Percentiles rank a stretch among this genome's conserved stretches.
These are phyloP conservation scores for Podospora australis DNA, from an alignment of 495 filamentous ascomycete species.

Conservation along the genomic window DNA sequence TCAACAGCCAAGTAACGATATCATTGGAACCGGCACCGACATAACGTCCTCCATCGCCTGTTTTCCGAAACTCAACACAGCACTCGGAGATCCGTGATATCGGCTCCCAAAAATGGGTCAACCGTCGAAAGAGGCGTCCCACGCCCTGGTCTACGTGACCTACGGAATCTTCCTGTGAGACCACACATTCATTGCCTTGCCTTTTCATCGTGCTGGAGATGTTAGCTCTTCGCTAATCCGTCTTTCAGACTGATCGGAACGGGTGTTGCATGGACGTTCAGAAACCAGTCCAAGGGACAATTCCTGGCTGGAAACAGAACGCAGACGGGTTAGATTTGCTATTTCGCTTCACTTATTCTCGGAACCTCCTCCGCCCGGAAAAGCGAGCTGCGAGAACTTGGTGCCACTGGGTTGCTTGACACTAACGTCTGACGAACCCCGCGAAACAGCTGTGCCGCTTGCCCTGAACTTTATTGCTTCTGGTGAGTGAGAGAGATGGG, in stretches of 20 bases:
- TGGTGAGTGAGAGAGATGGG: conserved; percentile 58
- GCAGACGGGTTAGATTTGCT: conserved; percentile 60
- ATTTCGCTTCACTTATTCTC: not conserved
- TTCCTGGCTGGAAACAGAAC: conserved; percentile 65
- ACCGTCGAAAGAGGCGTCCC: conserved; percentile 62
- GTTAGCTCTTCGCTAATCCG: too few relatives aligned
- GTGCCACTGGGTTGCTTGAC: not conserved
- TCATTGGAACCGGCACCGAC: too few relatives aligned
- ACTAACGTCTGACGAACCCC: conserved; percentile 18
- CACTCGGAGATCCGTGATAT: too few relatives aligned
- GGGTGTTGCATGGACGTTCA: conserved; percentile 60
- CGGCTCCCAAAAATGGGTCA: too few relatives aligned
- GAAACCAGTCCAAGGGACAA: conserved; percentile 61
- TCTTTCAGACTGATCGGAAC: conserved; percentile 51
- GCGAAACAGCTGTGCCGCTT: conserved; percentile 55
- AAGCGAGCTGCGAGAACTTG: not conserved
- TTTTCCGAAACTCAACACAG: too few relatives aligned
- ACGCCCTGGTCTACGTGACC: conserved; percentile 68
- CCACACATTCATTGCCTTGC: not conserved
- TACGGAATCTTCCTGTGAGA: conserved; percentile 66
- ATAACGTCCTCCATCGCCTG: too few relatives aligned
- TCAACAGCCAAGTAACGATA: too few relatives aligned
- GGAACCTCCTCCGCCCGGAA: not conserved
- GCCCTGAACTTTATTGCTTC: conserved; percentile 78
- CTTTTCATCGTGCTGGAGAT: not conserved